Percentiles rank a stretch among this genome's conserved stretches.
Evolutionary conservation across 441 rosid species (phyloP).

Genomic region (Corymbia calophylla): DNA sequence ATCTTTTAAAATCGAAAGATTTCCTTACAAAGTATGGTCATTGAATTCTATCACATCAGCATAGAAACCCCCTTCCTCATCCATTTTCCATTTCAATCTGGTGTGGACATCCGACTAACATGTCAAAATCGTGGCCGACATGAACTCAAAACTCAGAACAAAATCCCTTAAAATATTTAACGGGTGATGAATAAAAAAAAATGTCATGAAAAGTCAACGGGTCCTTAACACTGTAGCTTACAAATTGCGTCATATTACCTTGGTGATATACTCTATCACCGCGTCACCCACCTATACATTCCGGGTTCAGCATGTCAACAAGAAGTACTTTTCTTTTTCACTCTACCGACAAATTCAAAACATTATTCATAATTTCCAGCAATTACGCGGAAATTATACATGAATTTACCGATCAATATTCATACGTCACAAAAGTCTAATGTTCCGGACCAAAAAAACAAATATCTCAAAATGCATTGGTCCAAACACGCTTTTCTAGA

Average conservation of each 20-base stretch:
- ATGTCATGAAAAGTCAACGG: neutral
- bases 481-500: neutral
- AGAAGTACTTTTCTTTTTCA: neutral
- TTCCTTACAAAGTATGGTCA: neutral
- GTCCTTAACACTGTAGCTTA: neutral
- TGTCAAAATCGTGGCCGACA: neutral
- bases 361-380: neutral
- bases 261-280: accelerated
- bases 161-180: neutral
- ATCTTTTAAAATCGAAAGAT: neutral
- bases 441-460: neutral
- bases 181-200: neutral
- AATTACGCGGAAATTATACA: neutral
- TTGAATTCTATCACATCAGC: neutral
- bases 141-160: neutral
- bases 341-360: neutral
- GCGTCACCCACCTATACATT: neutral
- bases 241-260: neutral
- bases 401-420: neutral
- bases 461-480: neutral
- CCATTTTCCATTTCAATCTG: neutral
- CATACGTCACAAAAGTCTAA: neutral
- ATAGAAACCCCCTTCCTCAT: neutral
- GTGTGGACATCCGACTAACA: neutral
- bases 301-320: neutral